A percentile compares a stretch with the other conserved stretches of the same genome.
Conservation (phyloP, 331 rosid genomes). For the Erythrophleum ivorense region DNA sequence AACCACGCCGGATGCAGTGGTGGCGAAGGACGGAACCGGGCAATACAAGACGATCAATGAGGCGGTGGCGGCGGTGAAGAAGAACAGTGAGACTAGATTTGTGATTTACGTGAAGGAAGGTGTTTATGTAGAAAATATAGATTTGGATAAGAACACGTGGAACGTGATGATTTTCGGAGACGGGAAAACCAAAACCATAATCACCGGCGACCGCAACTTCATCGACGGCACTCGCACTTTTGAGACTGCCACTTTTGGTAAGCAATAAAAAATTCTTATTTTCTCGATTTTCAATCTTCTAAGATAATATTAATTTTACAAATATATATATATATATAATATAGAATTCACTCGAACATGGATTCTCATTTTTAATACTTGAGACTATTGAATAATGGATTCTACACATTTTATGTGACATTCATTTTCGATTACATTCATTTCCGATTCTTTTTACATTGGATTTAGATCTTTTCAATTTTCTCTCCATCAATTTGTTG, state of each 20-base stretch:
- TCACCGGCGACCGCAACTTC: constrained; percentile 61
- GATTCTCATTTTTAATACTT: no score
- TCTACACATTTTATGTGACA: no score
- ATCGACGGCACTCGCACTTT: constrained; percentile 81
- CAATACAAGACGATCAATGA: constrained; percentile 52
- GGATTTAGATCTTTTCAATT: no score
- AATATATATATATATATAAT: no score
- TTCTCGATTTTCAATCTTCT: not conserved
- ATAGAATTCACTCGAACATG: no score
- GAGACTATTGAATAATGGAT: no score
- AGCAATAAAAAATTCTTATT: not conserved
- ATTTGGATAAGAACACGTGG: constrained; percentile 74
- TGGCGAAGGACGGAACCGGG: constrained; percentile 80
- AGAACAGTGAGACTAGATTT: constrained; percentile 60
- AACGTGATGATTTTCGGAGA: constrained; percentile 89
- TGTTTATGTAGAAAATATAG: constrained; percentile 65
- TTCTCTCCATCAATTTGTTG: no score
- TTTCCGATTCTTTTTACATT: no score
- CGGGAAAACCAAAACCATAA: constrained; percentile 64
- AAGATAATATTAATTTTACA: no score
- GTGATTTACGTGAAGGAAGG: constrained; percentile 82
- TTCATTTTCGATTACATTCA: no score
- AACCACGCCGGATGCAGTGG: constrained; percentile 45
- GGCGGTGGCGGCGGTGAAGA: constrained; percentile 61
- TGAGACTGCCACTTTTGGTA: constrained; percentile 88